A percentile compares a stretch with the other conserved stretches of the same genome.
These are phyloP conservation scores for Austroboletus eburneus DNA, from an alignment of 768 basidiomycete genomes.

Conservation along the genomic window DNA sequence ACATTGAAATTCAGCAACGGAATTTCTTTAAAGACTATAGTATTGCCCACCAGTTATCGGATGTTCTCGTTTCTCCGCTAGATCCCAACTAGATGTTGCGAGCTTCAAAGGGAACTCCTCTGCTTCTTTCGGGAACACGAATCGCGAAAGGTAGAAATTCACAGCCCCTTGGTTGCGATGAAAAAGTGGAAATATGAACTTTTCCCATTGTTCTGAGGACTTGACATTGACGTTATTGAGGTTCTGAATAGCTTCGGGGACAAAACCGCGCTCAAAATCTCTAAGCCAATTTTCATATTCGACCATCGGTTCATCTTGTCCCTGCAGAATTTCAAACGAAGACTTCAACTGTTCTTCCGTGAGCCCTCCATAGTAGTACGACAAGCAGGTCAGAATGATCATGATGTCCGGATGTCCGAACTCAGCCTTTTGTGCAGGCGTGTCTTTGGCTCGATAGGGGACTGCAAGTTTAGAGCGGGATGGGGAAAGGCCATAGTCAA, in stretches of 20 bases:
- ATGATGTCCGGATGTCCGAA: not conserved
- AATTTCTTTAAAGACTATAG: too few species aligned
- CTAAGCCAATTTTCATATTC: constrained; percentile 34
- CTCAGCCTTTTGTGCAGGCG: not conserved
- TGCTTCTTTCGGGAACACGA: not conserved
- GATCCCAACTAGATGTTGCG: not conserved
- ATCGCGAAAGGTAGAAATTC: not conserved
- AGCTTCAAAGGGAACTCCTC: not conserved
- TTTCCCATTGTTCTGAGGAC: constrained; percentile 31
- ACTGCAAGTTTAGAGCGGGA: not conserved
- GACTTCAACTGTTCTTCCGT: constrained; percentile 28
- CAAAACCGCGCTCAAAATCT: constrained; percentile 31
- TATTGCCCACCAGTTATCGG: not conserved
- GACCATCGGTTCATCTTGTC: constrained; percentile 35
- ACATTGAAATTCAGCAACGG: not conserved
- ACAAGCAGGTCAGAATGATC: constrained; percentile 38
- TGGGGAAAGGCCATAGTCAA: constrained; percentile 45
- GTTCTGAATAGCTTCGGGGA: constrained; percentile 31
- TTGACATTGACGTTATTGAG: constrained; percentile 39
- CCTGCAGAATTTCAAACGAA: constrained; percentile 35
- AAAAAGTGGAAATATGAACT: constrained; percentile 31
- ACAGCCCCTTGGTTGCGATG: not conserved
- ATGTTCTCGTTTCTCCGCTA: not conserved
- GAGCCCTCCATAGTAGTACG: not conserved
- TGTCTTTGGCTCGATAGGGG: not conserved